phyloP scores from a whole-genome alignment of 345 rosid species.

The Boechera stricta region DNA sequence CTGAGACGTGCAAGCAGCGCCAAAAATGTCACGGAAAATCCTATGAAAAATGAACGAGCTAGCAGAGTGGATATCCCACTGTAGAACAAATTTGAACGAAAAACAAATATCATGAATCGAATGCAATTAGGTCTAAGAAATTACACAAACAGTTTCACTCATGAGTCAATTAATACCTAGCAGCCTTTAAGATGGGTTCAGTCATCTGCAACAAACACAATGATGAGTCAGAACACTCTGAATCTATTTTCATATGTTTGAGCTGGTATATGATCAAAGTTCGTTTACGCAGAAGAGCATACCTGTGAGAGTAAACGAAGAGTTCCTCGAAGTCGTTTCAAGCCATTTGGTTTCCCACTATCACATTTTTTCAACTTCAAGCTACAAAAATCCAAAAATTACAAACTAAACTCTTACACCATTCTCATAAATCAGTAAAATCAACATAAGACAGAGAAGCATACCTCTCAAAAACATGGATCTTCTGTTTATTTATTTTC shows the following conservation, averaged over 20 bases:
- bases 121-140: constrained; percentile 1
- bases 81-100: constrained; percentile 10
- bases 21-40: constrained; percentile 70
- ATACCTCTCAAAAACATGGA: constrained; percentile 83
- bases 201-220: constrained; percentile 70
- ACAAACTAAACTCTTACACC: background rate
- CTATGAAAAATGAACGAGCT: constrained; percentile 87
- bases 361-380: constrained; percentile 72
- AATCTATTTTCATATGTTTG: background rate
- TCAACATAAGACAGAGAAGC: background rate
- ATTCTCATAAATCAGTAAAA: constrained; percentile 8
- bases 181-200: constrained; percentile 90
- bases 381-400: constrained; percentile 51
- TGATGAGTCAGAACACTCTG: background rate
- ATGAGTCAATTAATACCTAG: constrained; percentile 49
- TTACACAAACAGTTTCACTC: background rate
- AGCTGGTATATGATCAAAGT: background rate
- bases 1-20: constrained; percentile 89
- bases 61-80: constrained; percentile 77
- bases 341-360: constrained; percentile 62
- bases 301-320: constrained; percentile 86
- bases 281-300: background rate
- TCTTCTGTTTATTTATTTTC: constrained; percentile 65
- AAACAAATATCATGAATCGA: background rate
- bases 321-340: constrained; percentile 79